phyloP scores from a whole-genome alignment of 2,329 filamentous ascomycete genomes.

The Sphaerulina musiva region DNA sequence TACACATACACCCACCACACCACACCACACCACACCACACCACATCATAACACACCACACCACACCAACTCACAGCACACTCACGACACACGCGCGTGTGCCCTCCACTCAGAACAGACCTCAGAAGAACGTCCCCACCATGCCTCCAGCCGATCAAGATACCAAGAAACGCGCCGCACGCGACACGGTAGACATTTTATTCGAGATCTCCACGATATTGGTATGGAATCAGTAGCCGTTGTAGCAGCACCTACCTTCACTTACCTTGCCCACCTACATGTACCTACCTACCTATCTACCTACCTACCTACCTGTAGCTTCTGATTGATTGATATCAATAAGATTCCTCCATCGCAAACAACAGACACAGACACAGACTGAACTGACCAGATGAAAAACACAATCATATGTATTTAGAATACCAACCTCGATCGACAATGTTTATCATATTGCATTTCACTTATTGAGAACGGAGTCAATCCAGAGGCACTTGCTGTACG shows the following conservation, averaged over 20 bases:
- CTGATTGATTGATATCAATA: no score
- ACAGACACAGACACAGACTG: no score
- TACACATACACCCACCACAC: no score
- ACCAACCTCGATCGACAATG: constrained; percentile 86
- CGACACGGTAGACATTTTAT: constrained; percentile 64
- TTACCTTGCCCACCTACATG: no score
- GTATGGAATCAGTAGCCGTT: no score
- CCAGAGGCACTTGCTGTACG: constrained; percentile 88
- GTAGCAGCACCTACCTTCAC: no score
- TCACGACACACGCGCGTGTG: neutral
- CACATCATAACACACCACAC: no score
- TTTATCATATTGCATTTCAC: constrained; percentile 87
- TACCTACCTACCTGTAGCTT: no score
- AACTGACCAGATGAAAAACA: neutral
- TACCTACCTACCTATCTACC: no score
- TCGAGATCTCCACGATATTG: constrained; percentile 78
- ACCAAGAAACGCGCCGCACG: constrained; percentile 71
- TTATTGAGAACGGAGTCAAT: constrained; percentile 96
- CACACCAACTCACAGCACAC: neutral
- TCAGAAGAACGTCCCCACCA: neutral
- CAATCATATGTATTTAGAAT: constrained; percentile 55
- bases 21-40: neutral
- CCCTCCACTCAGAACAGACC: no score
- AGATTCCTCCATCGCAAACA: no score
- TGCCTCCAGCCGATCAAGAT: constrained; percentile 33